Conservation (phyloP, 2,329 filamentous ascomycete genomes). For the Penicillium sumatraense region DNA sequence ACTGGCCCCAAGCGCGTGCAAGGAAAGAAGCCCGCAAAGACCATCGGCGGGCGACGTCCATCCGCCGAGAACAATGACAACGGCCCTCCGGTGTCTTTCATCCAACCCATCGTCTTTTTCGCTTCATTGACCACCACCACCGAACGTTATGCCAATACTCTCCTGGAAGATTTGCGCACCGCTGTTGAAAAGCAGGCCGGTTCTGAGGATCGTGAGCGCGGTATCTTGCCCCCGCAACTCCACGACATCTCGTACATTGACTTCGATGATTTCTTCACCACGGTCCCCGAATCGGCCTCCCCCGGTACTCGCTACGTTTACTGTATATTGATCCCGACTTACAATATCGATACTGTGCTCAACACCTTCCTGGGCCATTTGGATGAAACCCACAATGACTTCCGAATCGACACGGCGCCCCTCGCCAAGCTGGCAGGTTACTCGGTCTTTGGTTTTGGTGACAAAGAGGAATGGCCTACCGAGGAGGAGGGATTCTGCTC, state of each 20-base stretch:
- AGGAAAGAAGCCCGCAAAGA: constrained; percentile 38
- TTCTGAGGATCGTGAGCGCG: constrained; percentile 29
- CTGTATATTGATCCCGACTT: constrained; percentile 82
- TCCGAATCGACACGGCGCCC: constrained; percentile 89
- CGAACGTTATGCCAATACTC: constrained; percentile 69
- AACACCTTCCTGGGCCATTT: constrained; percentile 86
- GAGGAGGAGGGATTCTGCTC: constrained; percentile 91
- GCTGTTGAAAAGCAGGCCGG: constrained; percentile 37
- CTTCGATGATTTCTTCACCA: constrained; percentile 90
- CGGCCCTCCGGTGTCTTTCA: constrained; percentile 27
- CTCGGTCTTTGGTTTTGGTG: constrained; percentile 91
- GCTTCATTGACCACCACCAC: constrained; percentile 86
- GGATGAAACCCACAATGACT: constrained; percentile 92
- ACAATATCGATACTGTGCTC: constrained; percentile 93
- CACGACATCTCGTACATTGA: constrained; percentile 85
- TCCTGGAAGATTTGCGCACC: constrained; percentile 61
- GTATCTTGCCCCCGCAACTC: constrained; percentile 63
- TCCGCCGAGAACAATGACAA: constrained; percentile 17
- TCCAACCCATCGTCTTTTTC: constrained; percentile 81
- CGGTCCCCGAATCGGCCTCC: constrained; percentile 66
- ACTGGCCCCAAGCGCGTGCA: constrained; percentile 40
- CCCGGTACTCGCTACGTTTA: constrained; percentile 72
- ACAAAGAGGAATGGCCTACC: constrained; percentile 88
- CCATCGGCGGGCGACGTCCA: constrained; percentile 26
- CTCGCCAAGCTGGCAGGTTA: constrained; percentile 79